Base-by-base conservation (phyloP, 345 rosid genomes). In the Hibiscus tridactylites region DNA sequence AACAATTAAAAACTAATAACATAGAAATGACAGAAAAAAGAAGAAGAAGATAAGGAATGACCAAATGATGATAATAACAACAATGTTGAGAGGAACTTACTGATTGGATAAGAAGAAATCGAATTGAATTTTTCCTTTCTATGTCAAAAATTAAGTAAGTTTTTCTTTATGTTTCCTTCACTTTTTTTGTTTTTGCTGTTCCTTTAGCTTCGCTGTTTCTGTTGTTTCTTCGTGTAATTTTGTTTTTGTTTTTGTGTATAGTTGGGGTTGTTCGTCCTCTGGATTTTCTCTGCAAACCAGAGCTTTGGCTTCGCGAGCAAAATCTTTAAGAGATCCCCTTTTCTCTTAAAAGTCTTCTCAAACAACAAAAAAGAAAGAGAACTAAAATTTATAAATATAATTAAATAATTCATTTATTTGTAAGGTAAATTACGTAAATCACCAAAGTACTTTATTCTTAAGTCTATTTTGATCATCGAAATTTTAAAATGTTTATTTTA, bases 231-330 rank as follows among this genome's bases (percentile, higher is more conserved):
- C 29, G 26, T 64, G 10, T 2, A 16, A 7, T 46, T 11, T 6
- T 24, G 15, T 6, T 2, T 63, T 54, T 61, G 46, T 70, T 19
- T 72, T 29, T 46, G 54, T 54, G 44, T 63, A 54, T 73, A 70
- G 19, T 66, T 72, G 19, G 2, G 2, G 2, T 13, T 9, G 11
- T 3, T 24, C 28, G 86, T 83, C 83, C 81, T 83, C 76, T 81
- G 75, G 88, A 81, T 85, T 85, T 83, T 81, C 86, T 78, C 86
- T 78, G 88, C 90, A 83, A 87, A 90, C 83, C 89, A 83, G 89
- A 87, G 77, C 70, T 80, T 84, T 76, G 86, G 89, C 85, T 70
- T 79, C 73, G 71, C 64, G 57, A 79, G 79, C 83, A 75, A 81
- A 85, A 85, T 77, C 84, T 82, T 78, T 75, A 21, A 44, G 75